Percentiles rank a stretch among this genome's conserved stretches.
phyloP scores from a whole-genome alignment of 2,329 filamentous ascomycete species.

The Pezicula neosporulosa region DNA sequence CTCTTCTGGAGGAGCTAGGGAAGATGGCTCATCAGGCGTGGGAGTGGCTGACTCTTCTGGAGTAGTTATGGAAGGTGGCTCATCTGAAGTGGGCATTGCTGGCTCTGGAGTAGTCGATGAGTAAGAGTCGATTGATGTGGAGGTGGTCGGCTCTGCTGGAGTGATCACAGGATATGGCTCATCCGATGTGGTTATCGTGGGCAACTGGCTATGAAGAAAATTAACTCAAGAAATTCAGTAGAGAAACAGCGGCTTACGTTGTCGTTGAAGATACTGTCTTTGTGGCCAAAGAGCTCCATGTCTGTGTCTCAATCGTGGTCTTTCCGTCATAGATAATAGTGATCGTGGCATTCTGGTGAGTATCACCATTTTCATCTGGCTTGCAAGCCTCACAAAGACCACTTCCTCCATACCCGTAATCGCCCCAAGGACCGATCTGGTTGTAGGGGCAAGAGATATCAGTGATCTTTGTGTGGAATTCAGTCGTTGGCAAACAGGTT shows the following conservation, averaged over 20 bases:
- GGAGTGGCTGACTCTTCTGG: no score
- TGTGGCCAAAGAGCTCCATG: constrained; percentile 7
- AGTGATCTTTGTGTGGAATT: neutral
- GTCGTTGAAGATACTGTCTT: neutral
- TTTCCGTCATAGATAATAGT: constrained; percentile 3
- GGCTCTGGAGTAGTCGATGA: no score
- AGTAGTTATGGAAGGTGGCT: no score
- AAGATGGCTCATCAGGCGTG: no score
- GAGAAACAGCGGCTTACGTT: neutral
- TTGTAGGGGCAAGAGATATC: constrained; percentile 3
- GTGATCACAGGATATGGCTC: no score
- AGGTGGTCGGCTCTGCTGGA: no score
- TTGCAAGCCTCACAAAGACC: constrained; percentile 10
- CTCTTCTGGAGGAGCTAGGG: no score
- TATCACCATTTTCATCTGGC: neutral
- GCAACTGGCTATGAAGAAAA: neutral
- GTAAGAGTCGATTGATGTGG: no score
- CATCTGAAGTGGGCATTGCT: no score
- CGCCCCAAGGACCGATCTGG: constrained; percentile 1
- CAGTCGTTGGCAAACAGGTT: neutral
- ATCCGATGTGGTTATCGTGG: no score
- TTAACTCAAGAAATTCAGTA: neutral
- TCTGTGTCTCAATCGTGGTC: constrained; percentile 6
- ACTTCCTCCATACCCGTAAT: constrained; percentile 1
- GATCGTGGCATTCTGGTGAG: constrained; percentile 3